Evolutionary conservation across 345 rosid genomes (phyloP).

Genomic region (Salix koriyanagi): DNA sequence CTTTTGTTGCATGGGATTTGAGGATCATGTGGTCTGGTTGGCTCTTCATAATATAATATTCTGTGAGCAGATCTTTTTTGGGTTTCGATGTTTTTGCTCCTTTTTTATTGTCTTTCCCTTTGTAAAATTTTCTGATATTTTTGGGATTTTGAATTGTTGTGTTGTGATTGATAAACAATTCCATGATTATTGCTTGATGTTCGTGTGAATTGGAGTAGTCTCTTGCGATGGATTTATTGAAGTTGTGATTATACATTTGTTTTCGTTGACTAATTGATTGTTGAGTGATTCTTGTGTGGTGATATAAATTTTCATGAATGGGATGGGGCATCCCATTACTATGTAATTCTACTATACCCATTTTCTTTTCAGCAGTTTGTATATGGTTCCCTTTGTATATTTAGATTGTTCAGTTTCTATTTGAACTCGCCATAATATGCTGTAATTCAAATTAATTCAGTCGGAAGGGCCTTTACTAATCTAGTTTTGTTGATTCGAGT

Average conservation of each 20-base stretch:
- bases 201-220: not conserved
- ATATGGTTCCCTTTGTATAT: not conserved
- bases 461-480: not conserved
- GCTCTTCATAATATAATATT: constrained; percentile 14
- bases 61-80: not conserved
- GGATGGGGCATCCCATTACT: not conserved
- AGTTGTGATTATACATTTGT: not conserved
- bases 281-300: constrained; percentile 1
- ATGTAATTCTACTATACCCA: not conserved
- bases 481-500: not conserved
- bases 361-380: not conserved
- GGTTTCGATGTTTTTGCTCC: not conserved
- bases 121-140: not conserved
- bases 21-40: constrained; percentile 18
- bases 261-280: not conserved
- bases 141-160: not conserved
- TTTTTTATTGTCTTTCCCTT: not conserved
- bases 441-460: not conserved
- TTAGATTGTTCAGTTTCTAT: constrained; percentile 1
- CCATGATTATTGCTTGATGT: not conserved
- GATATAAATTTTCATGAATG: not conserved
- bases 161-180: not conserved
- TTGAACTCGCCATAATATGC: not conserved
- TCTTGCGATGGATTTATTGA: constrained; percentile 1
- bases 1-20: constrained; percentile 5